Percentiles rank a stretch among this genome's conserved stretches.
Evolutionary conservation across 768 basidiomycete genomes (phyloP).

Genomic region (Strobilomyces echinocephalus): DNA sequence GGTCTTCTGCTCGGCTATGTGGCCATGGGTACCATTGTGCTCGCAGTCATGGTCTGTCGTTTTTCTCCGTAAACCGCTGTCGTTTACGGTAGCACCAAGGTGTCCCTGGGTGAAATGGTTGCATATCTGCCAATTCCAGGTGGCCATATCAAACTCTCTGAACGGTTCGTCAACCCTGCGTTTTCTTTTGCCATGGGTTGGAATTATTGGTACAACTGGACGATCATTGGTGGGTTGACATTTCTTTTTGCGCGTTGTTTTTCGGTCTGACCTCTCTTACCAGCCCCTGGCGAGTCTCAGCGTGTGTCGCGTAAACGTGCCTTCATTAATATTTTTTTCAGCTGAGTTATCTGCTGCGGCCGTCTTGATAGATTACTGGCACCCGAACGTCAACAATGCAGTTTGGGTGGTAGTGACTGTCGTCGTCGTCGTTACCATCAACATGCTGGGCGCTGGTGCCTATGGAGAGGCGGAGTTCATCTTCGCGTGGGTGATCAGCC

Average conservation of each 20-base stretch:
- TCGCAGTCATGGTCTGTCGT: conserved; percentile 58
- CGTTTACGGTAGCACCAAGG: conserved; percentile 29
- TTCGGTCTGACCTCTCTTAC: background rate
- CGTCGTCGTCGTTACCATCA: conserved; percentile 71
- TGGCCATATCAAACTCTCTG: conserved; percentile 75
- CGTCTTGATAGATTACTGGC: conserved; percentile 75
- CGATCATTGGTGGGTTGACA: conserved; percentile 16
- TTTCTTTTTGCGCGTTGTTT: background rate
- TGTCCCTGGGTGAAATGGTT: conserved; percentile 58
- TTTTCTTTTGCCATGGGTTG: conserved; percentile 55
- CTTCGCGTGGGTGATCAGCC: conserved; percentile 53
- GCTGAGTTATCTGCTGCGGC: conserved; percentile 45
- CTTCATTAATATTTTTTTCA: conserved; percentile 10
- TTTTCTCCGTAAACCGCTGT: background rate
- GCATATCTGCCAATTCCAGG: conserved; percentile 76
- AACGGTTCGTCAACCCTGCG: conserved; percentile 76
- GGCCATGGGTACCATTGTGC: conserved; percentile 62
- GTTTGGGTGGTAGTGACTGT: conserved; percentile 79
- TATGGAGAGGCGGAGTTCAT: conserved; percentile 86
- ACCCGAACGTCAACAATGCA: conserved; percentile 51
- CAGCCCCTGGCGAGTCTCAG: conserved; percentile 24
- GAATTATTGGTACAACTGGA: conserved; percentile 49
- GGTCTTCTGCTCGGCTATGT: conserved; percentile 72
- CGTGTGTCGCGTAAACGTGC: background rate
- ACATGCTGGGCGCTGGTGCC: conserved; percentile 68